Evolutionary conservation across 176 grass and related monocot genomes (phyloP).

Genomic region (Melocanna baccifera): DNA sequence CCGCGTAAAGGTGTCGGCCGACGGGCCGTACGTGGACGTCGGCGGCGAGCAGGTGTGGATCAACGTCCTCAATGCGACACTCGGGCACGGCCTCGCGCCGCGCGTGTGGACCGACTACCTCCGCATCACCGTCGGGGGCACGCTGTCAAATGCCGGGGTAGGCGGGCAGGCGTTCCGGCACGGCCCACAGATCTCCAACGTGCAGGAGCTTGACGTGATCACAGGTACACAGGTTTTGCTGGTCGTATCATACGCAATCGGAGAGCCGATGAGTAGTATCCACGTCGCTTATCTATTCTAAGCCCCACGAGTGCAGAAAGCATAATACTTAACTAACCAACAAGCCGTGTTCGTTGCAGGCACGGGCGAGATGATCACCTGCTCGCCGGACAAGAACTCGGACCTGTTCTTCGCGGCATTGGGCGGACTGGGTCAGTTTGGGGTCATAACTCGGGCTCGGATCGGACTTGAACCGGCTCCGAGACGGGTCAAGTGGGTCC

Average conservation of each 20-base stretch:
- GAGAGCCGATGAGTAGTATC: no score
- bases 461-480: conserved; percentile 34
- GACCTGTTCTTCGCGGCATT: conserved; percentile 42
- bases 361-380: conserved; percentile 44
- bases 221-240: conserved; percentile 9
- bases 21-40: conserved; percentile 25
- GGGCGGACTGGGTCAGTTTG: conserved; percentile 57
- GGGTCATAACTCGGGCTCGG: conserved; percentile 50
- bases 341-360: conserved; percentile 21
- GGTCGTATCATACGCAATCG: background rate
- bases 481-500: conserved; percentile 35
- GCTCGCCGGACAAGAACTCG: conserved; percentile 3
- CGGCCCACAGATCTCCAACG: conserved; percentile 57
- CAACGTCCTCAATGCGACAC: conserved; percentile 48
- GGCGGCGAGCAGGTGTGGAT: conserved; percentile 60
- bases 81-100: conserved; percentile 22
- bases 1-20: background rate
- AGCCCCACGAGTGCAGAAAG: background rate
- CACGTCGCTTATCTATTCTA: background rate
- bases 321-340: background rate
- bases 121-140: conserved; percentile 52
- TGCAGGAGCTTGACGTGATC: conserved; percentile 50
- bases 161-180: conserved; percentile 52
- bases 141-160: conserved; percentile 53
- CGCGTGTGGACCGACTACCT: conserved; percentile 51